Evolutionary conservation across 306 rosid species (phyloP).

Genomic region (apple (Malus domestica)): ASM211411v1 NC_041803.1:3395501-3396000

Average conservation of each 20-base stretch:
- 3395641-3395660: constrained; percentile 50
- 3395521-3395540: constrained; percentile 76
- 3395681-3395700: constrained; percentile 25
- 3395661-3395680: constrained; percentile 28
- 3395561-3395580: constrained; percentile 62
- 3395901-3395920: constrained; percentile 96
- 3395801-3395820: constrained; percentile 84
- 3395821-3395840: constrained; percentile 88
- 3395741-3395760: constrained; percentile 93
- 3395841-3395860: constrained; percentile 92
- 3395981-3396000: not conserved
- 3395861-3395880: constrained; percentile 88
- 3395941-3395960: not conserved
- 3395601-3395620: constrained; percentile 93
- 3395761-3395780: constrained; percentile 80
- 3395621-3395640: constrained; percentile 78
- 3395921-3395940: constrained; percentile 56
- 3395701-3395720: constrained; percentile 24
- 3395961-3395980: not conserved
- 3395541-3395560: constrained; percentile 73
- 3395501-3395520: constrained; percentile 81
- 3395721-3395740: constrained; percentile 98
- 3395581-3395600: constrained; percentile 84
- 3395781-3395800: constrained; percentile 97
- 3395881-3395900: constrained; percentile 75